Base-by-base conservation (phyloP, 2,329 filamentous ascomycete genomes). In the Penicillium sp. region DNA sequence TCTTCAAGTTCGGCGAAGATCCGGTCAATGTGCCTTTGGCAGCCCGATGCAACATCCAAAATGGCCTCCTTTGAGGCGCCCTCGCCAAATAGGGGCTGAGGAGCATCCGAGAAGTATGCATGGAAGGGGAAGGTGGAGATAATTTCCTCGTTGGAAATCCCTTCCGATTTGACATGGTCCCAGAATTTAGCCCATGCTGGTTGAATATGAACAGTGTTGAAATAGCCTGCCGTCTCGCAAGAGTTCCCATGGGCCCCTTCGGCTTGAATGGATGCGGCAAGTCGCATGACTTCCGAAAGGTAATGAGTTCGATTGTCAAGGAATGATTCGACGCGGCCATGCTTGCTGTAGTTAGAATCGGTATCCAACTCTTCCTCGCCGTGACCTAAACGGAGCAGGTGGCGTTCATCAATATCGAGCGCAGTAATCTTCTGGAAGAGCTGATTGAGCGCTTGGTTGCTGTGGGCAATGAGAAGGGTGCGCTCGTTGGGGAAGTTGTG, bases 401-500 rank as follows among this genome's bases (percentile, higher is more conserved):
- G 95, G 41, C 95, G 88, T 76, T 96, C 90, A 71, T 99, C 96
- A 67, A 99, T 98, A 69, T 98, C 92, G 31, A 99, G 82, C 5
- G 90, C 90, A n/a, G 94, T 89, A 62, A 99, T 99, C 79, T 99
- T 99, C 69, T 96, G 91, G 79, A 99, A 99, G 1, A 99, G 83
- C 74, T 99, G 95, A 71, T 99, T 99, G 10, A 99, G 82, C 2
- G 95, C 96, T 75, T 99, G 96, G 72, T 99, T 99, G 77, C 94
- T 98, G 75, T 99, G 95, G 4, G 95, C 95, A 64, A 99, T 87
- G 42, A 99, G 86, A 17, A 99, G 81, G 0, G 95, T 99, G 68
- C 92, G 90, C 75, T 99, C 92, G 64, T 89, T 83, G 7, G 95
- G 93, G 73, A 97, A 99, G 77, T 98, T 96, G 81, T 98, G 94